Conservation (phyloP, 1,139 yeast species). For the Blastobotrys malaysiensis region DNA sequence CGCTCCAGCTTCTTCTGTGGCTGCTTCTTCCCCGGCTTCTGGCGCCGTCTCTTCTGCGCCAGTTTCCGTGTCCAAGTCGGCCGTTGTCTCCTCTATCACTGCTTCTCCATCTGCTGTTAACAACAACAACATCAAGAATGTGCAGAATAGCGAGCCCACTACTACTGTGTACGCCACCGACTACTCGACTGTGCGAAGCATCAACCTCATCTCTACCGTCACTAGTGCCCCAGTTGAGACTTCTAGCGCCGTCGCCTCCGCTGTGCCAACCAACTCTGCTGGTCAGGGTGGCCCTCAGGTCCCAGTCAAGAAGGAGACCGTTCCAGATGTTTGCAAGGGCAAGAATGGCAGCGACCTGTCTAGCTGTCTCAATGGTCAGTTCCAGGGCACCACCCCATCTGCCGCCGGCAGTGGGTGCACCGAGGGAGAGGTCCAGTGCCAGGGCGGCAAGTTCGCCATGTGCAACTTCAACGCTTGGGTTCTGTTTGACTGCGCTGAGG, state of each 20-base stretch:
- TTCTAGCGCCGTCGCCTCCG: slow-evolving; percentile 15
- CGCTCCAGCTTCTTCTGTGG: slow-evolving; percentile 10
- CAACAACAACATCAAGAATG: not conserved
- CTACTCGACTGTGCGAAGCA: slow-evolving; percentile 8
- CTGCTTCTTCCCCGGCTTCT: slow-evolving; percentile 9
- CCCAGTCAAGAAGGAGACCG: slow-evolving; percentile 7
- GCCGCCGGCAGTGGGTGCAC: slow-evolving; percentile 19
- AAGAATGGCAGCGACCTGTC: slow-evolving; percentile 12
- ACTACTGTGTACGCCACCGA: slow-evolving; percentile 11
- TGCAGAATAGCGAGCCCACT: slow-evolving; percentile 6
- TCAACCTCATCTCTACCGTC: not conserved
- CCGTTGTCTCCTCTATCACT: slow-evolving; percentile 6
- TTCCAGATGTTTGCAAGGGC: slow-evolving; percentile 13
- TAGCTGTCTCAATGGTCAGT: slow-evolving; percentile 11
- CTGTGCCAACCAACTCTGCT: slow-evolving; percentile 7
- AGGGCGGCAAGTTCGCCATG: slow-evolving; percentile 46
- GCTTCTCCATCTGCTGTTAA: slow-evolving; percentile 11
- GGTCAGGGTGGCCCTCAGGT: slow-evolving; percentile 6
- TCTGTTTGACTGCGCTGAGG: slow-evolving; percentile 47
- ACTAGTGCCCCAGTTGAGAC: slow-evolving; percentile 11
- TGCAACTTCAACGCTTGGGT: slow-evolving; percentile 57
- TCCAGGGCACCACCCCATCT: slow-evolving; percentile 10
- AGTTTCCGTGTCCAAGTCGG: too few relatives aligned
- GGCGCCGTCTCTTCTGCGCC: slow-evolving; percentile 8
- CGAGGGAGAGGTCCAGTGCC: slow-evolving; percentile 47